These are phyloP conservation scores for Annulohypoxylon truncatum DNA, from an alignment of 2,329 filamentous ascomycete species.

Conservation along the genomic window DNA sequence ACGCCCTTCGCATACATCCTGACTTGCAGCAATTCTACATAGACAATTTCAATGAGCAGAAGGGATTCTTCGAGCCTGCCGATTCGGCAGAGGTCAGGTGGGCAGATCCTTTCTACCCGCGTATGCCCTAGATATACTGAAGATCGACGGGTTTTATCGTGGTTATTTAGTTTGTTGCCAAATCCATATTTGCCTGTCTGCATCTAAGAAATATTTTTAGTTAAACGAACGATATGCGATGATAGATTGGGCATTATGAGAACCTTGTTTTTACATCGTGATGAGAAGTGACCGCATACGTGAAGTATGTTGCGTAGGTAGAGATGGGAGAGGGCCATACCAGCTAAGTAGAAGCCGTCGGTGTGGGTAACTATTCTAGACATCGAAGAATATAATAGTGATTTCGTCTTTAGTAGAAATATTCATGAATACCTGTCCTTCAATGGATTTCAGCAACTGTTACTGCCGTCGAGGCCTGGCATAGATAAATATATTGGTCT, in stretches of 20 bases:
- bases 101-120: conserved; percentile 26
- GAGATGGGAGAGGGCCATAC: too few relatives aligned
- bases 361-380: background rate
- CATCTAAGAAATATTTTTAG: background rate
- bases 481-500: background rate
- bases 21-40: background rate
- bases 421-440: background rate
- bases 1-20: background rate
- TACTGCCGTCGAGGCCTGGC: background rate
- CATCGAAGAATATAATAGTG: background rate
- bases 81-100: conserved; percentile 6
- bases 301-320: too few relatives aligned
- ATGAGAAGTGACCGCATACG: background rate
- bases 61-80: background rate
- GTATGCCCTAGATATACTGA: background rate
- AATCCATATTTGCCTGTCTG: background rate
- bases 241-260: background rate
- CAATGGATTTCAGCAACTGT: background rate
- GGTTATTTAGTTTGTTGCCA: background rate
- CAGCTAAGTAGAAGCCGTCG: background rate
- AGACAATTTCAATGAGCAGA: background rate
- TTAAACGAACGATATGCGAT: background rate
- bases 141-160: background rate
- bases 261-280: background rate
- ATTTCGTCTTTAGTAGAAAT: background rate